Base-by-base conservation (phyloP, 225 moss, liverwort and hornwort genomes). In the Polytrichum formosum region DNA sequence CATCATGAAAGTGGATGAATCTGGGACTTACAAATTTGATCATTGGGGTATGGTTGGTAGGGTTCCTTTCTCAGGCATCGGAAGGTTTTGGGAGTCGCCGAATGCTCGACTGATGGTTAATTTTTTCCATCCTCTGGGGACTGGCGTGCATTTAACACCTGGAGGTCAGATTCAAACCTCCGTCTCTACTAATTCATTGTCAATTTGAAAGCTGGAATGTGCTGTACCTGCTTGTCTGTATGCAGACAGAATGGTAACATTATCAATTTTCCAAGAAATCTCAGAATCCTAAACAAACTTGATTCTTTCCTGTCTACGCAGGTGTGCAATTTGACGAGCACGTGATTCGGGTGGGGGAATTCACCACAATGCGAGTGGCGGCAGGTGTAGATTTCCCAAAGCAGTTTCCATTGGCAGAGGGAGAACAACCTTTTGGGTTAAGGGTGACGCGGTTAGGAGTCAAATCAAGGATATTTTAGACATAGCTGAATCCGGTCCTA, bases 301-400 rank as follows among this genome's bases (percentile, higher is more conserved):
- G 20, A 21, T 29, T 62, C 27, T 23, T 56, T 27, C 56, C 26
- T 63, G 29, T 29, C n/a, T n/a, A 20, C 7, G 65, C 82, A 91
- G 91, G 92, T 68, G 73, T 93, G 56, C 86, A 93, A 77, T 93
- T 93, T 67, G 92, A 93, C 64, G 92, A 93, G 64, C 92, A 93
- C 63, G 67, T 93, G 28, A 68, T 90, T 18, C 74, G 67, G 56
- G 54, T 93, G 17, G 88, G 90, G 67, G 82, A 88, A 56, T 85
- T 88, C 77, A 89, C 92, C 25, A 90, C 84, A 18, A 84, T 93
- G 77, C 84, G 92, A 54, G 72, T 88, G 53, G 92, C 90, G 53
- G 90, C 88, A 26, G 80, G 90, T 68, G 56, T 93, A 27, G 81
- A 84, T 71, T 93, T 93, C 65, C 92, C 92, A 6, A 79, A 85